Evolutionary conservation across 306 rosid species (phyloP), one percentile per base, ranked within the genome.

Genomic region (Sesbania bispinosa): DNA sequence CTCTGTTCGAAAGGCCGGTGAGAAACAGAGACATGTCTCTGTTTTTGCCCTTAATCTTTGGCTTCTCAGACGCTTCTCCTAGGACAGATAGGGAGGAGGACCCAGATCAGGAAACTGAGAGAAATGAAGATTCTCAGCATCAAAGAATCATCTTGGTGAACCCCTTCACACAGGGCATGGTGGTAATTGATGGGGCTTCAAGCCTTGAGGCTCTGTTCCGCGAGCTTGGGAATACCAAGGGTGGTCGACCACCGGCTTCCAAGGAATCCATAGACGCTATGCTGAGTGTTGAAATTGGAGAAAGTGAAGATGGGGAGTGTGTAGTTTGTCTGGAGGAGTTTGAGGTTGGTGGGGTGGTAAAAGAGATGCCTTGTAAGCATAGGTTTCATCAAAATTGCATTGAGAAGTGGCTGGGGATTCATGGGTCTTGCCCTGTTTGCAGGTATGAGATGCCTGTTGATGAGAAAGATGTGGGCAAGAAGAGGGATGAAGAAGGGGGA

Each of bases 361-460:
- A 79, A 15, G 85, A 84, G 29, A 89, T 94, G 97, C 92, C 97
- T 7, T 90, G 96, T 62, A 79, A 67, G 77, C 98, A 94, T 62
- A 82, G 76, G 45, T 94, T 94, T 73, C 97, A 90, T 13, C 64
- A 39, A 0, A 27, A 43, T 59, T 90, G 99, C 13, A 80, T 94
- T 24, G 92, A 84, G 77, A 87, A 82, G 86, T 94, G 98, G 98
- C 18, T 90, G 27, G 82, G 83, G 64, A 67, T 80, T 23, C 98
- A 86, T 66, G 99, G 96, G 32, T 76, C 89, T 13, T 91, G 96
- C 70, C 99, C 96, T 45, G 87, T 94, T 33, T 90, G 97, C 52
- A 76, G 99, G 80, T 85, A 64, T 46, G 80, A 50, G 72, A 85
- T 94, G 95, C 97, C 96, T 23, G 66, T 69, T 39, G 92, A 88